phyloP scores from a whole-genome alignment of 331 rosid genomes.

The Phaseolus coccineus region DNA sequence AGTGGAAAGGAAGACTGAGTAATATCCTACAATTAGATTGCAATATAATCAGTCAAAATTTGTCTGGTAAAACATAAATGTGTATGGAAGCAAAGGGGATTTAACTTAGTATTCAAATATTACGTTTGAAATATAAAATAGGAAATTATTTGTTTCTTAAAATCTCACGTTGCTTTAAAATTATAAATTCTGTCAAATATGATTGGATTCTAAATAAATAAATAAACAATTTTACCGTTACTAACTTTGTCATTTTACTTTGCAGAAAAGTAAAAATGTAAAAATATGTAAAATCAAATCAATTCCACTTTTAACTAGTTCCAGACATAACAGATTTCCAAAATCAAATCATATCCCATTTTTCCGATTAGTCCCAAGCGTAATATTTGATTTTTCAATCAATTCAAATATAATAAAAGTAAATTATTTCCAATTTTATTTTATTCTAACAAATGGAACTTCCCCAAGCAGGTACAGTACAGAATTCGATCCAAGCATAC shows the following conservation, averaged over 20 bases:
- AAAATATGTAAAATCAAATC: constrained; percentile 6
- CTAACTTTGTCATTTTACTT: not conserved
- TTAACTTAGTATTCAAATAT: constrained; percentile 3
- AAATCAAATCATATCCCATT: constrained; percentile 13
- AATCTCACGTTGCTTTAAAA: not conserved
- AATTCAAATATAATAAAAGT: not conserved
- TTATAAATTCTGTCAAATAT: too few species aligned
- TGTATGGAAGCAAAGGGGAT: not conserved
- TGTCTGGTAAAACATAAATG: constrained; percentile 6
- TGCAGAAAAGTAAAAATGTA: not conserved
- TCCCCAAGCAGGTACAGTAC: not conserved
- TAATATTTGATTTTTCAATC: not conserved
- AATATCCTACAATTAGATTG: constrained; percentile 70
- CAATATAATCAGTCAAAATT: constrained; percentile 41
- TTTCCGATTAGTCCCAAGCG: not conserved
- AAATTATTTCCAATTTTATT: not conserved
- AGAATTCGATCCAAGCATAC: constrained; percentile 15
- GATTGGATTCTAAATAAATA: constrained; percentile 20
- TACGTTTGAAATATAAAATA: not conserved
- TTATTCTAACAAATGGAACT: not conserved
- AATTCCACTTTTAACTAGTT: not conserved
- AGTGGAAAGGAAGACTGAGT: constrained; percentile 66
- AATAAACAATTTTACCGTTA: not conserved
- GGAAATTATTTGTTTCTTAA: not conserved
- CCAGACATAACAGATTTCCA: not conserved